A percentile compares a stretch with the other conserved stretches of the same genome.
These are phyloP conservation scores for Sclerotinia sclerotiorum DNA, from an alignment of 2,329 filamentous ascomycete species.

Conservation along the genomic window DNA sequence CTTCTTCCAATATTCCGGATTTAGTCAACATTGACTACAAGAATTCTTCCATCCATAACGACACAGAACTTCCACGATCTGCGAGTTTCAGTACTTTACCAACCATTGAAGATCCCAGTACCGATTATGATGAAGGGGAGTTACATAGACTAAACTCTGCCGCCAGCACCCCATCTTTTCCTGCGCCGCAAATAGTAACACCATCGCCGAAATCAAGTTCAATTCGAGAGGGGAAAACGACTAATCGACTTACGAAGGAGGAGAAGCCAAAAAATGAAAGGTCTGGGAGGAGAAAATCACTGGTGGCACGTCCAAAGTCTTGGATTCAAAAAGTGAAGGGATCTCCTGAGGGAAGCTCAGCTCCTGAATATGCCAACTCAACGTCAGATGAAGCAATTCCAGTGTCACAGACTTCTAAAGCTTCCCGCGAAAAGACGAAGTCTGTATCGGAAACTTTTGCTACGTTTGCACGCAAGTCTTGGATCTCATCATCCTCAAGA, in stretches of 20 bases:
- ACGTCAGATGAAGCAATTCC: constrained; percentile 42
- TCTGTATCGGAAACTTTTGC: constrained; percentile 52
- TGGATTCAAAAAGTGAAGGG: constrained; percentile 41
- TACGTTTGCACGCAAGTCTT: constrained; percentile 52
- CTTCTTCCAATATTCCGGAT: constrained; percentile 39
- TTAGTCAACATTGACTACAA: constrained; percentile 36
- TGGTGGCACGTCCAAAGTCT: constrained; percentile 41
- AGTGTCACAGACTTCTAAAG: constrained; percentile 35
- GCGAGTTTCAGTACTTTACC: constrained; percentile 60
- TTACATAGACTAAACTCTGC: constrained; percentile 27
- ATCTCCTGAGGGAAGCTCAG: constrained; percentile 36
- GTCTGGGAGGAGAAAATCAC: constrained; percentile 39
- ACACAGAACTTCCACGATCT: constrained; percentile 48
- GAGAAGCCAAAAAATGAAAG: constrained; percentile 35
- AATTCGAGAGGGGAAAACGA: constrained; percentile 28
- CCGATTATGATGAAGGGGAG: constrained; percentile 29
- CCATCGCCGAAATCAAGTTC: constrained; percentile 24
- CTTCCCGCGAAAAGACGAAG: constrained; percentile 43
- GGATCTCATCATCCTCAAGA: constrained; percentile 47
- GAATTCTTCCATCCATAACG: constrained; percentile 24
- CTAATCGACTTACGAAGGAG: constrained; percentile 33
- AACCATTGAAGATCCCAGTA: constrained; percentile 35
- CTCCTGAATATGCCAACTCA: constrained; percentile 27
- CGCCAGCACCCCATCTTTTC: constrained; percentile 27
- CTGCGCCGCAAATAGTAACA: constrained; percentile 4